Conservation (phyloP, 2,329 filamentous ascomycete species). For the Fusarium sororula region DNA sequence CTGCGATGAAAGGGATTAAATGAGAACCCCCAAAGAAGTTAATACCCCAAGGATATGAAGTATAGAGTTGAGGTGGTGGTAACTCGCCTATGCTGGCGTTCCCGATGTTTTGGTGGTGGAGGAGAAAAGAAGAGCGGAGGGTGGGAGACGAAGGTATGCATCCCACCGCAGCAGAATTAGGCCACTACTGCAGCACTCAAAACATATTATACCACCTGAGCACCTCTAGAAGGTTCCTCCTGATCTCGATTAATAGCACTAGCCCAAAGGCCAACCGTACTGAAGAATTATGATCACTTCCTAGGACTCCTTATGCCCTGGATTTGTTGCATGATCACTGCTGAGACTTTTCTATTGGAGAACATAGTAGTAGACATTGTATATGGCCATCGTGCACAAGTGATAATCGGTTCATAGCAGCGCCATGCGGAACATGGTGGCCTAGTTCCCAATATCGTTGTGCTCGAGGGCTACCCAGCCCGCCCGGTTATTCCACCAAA, state of each 20-base stretch:
- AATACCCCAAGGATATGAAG: background rate
- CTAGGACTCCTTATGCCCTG: background rate
- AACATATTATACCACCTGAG: background rate
- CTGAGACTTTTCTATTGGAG: too few relatives aligned
- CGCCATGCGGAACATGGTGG: background rate
- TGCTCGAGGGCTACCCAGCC: background rate
- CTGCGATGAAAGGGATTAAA: background rate
- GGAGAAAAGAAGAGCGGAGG: background rate
- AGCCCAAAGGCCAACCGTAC: background rate
- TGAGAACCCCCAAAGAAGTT: too few relatives aligned
- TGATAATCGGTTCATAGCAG: background rate
- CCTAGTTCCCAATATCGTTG: background rate
- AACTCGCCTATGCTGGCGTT: background rate
- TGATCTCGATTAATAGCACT: background rate
- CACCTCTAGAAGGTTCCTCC: background rate
- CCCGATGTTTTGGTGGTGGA: background rate
- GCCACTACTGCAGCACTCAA: constrained; percentile 1
- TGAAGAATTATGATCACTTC: background rate
- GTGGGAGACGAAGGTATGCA: background rate
- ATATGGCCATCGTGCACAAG: background rate
- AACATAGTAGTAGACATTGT: background rate
- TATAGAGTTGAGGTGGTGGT: background rate
- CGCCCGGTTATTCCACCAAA: background rate
- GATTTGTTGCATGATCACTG: background rate
- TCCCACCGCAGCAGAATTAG: background rate